Base-by-base conservation (phyloP, 805 yeast genomes). In the Yarrowia porcina region DNA sequence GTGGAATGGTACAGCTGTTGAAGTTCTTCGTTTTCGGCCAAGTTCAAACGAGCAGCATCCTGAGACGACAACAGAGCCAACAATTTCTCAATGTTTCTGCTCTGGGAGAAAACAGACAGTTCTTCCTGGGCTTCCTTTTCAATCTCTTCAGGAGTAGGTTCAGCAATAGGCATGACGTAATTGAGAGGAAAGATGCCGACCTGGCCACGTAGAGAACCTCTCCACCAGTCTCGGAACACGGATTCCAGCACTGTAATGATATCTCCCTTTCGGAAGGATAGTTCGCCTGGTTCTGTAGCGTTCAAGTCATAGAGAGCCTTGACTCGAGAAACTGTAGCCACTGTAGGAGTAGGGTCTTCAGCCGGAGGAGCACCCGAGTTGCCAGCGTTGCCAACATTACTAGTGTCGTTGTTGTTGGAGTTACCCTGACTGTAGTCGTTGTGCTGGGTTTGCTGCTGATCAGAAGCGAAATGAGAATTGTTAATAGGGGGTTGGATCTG, bases 151-250 rank as follows among this genome's bases (percentile, higher is more conserved):
- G 82, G 79, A 0, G 89, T 79, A 35, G 87, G 86, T 49, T 85
- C 87, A 0, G 85, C 82, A 5, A 91, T 76, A 1, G 91, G 91
- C 0, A 89, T 82, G 1, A 94, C 98, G 71, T 94, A 93, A 72
- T 93, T 93, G 64, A 89, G 81, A 0, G 99, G 99, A 74, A 93
- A 91, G 13, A 94, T 87, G 18, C 99, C 99, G 57, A 85, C 79
- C 62, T 80, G 81, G 0, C 97, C 97, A 62, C 82, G 80, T 59
- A 93, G 75, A 6, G 93, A 83, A 15, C 99, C 99, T 67, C 90
- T 82, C 87, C 97, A 89, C 99, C 99, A 93, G 71, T 93, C 98
- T 66, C 89, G 81, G 72, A 91, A 92, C 6, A 89, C 96, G 15
- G 87, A 81, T 69, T 92, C 98, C 35, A 92, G 79, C 0, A 94